Conservation (phyloP, 2,329 filamentous ascomycete genomes). For the Teratosphaeriaceae sp. region DNA sequence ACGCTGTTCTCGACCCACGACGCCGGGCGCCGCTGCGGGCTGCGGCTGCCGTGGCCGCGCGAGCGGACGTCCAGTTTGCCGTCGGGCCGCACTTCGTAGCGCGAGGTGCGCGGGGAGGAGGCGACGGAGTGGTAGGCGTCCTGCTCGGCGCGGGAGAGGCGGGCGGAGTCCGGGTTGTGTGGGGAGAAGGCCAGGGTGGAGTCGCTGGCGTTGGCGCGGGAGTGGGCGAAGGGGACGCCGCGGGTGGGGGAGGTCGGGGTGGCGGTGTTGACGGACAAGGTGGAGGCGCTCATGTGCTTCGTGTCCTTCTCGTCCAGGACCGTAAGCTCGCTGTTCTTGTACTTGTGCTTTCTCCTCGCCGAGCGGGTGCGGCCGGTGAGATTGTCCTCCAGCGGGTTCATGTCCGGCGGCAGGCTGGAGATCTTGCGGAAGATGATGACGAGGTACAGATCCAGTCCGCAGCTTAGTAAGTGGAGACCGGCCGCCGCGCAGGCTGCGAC, state of each 20-base stretch:
- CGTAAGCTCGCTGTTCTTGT: slow-evolving; percentile 56
- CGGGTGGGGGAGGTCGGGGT: slow-evolving; percentile 31
- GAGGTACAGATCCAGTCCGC: slow-evolving; percentile 67
- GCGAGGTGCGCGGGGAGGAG: slow-evolving; percentile 30
- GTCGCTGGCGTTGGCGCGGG: slow-evolving; percentile 58
- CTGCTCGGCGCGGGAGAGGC: slow-evolving; percentile 49
- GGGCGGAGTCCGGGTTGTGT: slow-evolving; percentile 44
- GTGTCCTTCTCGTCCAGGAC: slow-evolving; percentile 53
- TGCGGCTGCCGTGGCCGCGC: slow-evolving; percentile 5
- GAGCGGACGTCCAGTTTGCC: slow-evolving; percentile 11
- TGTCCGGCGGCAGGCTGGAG: slow-evolving; percentile 74
- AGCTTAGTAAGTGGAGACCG: slow-evolving; percentile 63
- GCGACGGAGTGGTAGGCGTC: slow-evolving; percentile 24
- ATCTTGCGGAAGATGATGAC: slow-evolving; percentile 77
- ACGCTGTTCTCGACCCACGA: background rate
- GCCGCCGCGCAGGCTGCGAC: slow-evolving; percentile 58
- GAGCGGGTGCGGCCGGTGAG: slow-evolving; percentile 54
- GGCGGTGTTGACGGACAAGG: slow-evolving; percentile 32
- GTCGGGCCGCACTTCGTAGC: slow-evolving; percentile 27
- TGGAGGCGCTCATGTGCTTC: slow-evolving; percentile 42
- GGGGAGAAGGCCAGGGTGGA: slow-evolving; percentile 49
- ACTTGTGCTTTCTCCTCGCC: slow-evolving; percentile 62
- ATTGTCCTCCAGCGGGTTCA: slow-evolving; percentile 88
- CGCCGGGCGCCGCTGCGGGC: slow-evolving; percentile 3
- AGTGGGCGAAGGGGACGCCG: slow-evolving; percentile 83